Conservation (phyloP, 1,284 basidiomycete genomes). For the Porogramme epimiltina region DNA sequence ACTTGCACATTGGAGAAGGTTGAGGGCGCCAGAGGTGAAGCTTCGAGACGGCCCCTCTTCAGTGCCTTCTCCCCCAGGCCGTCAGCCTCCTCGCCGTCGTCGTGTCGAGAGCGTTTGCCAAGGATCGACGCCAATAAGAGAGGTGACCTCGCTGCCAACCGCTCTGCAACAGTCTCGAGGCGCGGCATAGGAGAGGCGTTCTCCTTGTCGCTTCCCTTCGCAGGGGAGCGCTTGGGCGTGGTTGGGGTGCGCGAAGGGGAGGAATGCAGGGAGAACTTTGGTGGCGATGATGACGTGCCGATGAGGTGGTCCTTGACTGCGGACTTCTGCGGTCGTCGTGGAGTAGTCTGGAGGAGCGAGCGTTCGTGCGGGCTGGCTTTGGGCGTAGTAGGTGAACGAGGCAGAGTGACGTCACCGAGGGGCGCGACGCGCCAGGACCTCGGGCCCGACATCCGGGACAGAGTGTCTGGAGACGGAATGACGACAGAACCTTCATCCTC, state of each 20-base stretch:
- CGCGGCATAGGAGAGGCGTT: slow-evolving; percentile 40
- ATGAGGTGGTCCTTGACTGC: slow-evolving; percentile 9
- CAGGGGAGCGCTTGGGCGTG: slow-evolving; percentile 28
- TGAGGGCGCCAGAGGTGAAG: slow-evolving; percentile 11
- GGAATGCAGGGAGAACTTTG: slow-evolving; percentile 15
- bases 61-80: slow-evolving; percentile 20
- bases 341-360: slow-evolving; percentile 17
- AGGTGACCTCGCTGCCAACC: slow-evolving; percentile 32
- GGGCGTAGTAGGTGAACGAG: slow-evolving; percentile 17
- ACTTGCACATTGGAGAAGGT: slow-evolving; percentile 13
- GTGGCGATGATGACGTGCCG: slow-evolving; percentile 6
- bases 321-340: slow-evolving; percentile 37
- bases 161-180: slow-evolving; percentile 36
- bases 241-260: slow-evolving; percentile 12
- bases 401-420: background rate
- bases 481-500: slow-evolving; percentile 22
- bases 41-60: slow-evolving; percentile 31
- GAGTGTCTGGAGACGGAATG: slow-evolving; percentile 18
- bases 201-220: slow-evolving; percentile 43
- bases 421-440: background rate
- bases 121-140: slow-evolving; percentile 32
- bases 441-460: slow-evolving; percentile 4
- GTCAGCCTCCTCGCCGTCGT: slow-evolving; percentile 27
- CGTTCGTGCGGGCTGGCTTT: slow-evolving; percentile 14
- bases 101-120: slow-evolving; percentile 42